Percentiles rank a stretch among this genome's conserved stretches.
phyloP scores from a whole-genome alignment of 208 protist species.

The Crithidia acanthocephali region DNA sequence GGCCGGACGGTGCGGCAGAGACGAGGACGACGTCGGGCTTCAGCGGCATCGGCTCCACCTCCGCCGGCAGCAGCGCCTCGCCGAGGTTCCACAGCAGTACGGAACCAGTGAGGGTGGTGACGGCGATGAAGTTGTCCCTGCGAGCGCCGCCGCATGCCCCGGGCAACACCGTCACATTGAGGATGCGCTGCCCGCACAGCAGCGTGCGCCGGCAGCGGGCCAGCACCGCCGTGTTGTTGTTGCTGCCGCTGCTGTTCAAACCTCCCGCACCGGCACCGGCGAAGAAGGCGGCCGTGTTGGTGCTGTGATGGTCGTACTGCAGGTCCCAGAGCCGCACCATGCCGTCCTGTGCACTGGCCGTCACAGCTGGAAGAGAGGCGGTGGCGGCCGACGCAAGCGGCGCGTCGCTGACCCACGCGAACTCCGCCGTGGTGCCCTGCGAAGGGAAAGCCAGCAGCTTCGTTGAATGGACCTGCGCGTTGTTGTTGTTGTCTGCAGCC shows the following conservation, averaged over 20 bases:
- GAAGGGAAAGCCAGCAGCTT: slow-evolving; percentile 78
- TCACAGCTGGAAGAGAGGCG: slow-evolving; percentile 47
- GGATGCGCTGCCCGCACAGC: slow-evolving; percentile 79
- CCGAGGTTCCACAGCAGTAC: slow-evolving; percentile 62
- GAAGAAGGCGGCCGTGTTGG: neutral
- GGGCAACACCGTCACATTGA: slow-evolving; percentile 59
- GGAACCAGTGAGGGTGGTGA: slow-evolving; percentile 33
- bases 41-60: slow-evolving; percentile 62
- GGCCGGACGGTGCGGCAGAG: slow-evolving; percentile 36
- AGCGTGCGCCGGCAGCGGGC: slow-evolving; percentile 76
- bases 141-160: neutral
- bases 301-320: slow-evolving; percentile 6
- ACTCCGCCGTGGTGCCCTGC: slow-evolving; percentile 63
- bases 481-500: neutral
- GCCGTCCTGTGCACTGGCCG: slow-evolving; percentile 71
- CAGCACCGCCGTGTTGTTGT: slow-evolving; percentile 4
- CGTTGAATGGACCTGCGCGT: slow-evolving; percentile 33
- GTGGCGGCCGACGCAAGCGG: neutral
- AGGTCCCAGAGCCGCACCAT: slow-evolving; percentile 83
- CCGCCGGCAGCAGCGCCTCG: slow-evolving; percentile 35
- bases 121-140: slow-evolving; percentile 24
- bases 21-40: slow-evolving; percentile 55
- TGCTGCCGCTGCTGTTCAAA: slow-evolving; percentile 2
- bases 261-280: neutral
- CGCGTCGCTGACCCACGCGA: slow-evolving; percentile 59